Base-by-base conservation (phyloP, 306 rosid species). In the Mimosa pudica region DNA sequence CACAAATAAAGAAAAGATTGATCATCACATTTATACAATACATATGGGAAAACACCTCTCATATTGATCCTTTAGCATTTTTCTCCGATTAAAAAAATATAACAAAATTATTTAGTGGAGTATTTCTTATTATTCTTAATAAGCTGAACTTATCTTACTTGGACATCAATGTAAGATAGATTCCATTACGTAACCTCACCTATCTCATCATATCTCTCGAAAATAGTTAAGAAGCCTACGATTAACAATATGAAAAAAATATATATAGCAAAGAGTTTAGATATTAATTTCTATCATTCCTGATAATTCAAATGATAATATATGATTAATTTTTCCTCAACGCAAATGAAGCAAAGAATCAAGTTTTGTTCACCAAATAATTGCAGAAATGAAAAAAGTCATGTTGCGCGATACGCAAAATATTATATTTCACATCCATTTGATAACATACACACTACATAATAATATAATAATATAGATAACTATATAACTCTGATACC, bases 101-200 rank as follows among this genome's bases (percentile, higher is more conserved):
- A 24, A 24, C 30, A 24, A 24, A 24, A 24, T 24, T 24, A 24
- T 24, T 24, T 24, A 24, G 30, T 24, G 30, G 30, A 24, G 30
- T 24, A 24, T 24, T 24, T 24, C 30, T 24, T 38, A 3, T 38
- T 3, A 38, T 38, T 38, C 42, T 38, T 38, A 38, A 38, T 38
- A 38, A 46, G 49, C 30, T 24, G 49, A 10, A 7, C 70, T 41
- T 84, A 82, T 51, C 70, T 72, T 46, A 80, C 84, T 65, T 69
- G 70, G 4, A 84, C 77, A 49, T 82, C 80, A 35, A 76, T 12
- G 58, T 49, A 6, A 58, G 11, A 8, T 3, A 8, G 35, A 2
- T n/a, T 58, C 9, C 58, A 52, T 52, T 18, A 1, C 8, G 6
- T 55, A 13, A 49, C 24, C 60, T 8, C 10, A 16, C 8, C 20